Base-by-base conservation (phyloP, 805 yeast species). In the Ogataea haglerorum region DNA sequence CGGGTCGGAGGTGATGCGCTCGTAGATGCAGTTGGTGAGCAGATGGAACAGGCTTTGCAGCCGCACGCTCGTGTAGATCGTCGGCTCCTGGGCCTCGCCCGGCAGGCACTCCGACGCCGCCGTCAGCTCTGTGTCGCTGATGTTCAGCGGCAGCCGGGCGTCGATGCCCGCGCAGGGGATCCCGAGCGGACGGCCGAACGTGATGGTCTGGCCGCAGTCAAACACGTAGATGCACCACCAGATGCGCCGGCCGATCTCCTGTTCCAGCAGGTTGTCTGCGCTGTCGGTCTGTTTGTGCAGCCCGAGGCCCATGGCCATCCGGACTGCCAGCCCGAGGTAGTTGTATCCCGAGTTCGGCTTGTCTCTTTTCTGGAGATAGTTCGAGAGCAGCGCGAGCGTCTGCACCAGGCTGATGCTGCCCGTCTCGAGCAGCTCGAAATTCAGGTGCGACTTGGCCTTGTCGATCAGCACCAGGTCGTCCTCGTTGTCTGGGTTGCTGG, bases 81-180 rank as follows among this genome's bases (percentile, higher is more conserved):
- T 47, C 3, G 51, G 45, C 16, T 37, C 36, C 9, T 35, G 19
- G 6, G 36, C 19, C 16, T 38, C 42, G 3, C 22, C 1, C 2
- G 47, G 47, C 10, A 33, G n/a, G 5, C 21, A 30, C 12, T 6
- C 9, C 6, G 43, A 37, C 2, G 21, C 30, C 0, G 40, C 41
- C 2, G 51, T 47, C 29, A 47, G 34, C 12, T 34, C 43, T 6
- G 45, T 27, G 35, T 47, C 51, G 19, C 15, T 29, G 26, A 47
- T 33, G 30, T 48, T 48, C 18, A 36, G 27, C 2, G 52, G 52
- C 10, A 48, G 33, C 16, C 27, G 16, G 2, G 42, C 43, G 25
- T 43, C 49, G 21, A 46, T 43, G 17, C 49, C 52, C 3, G 49
- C 40, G 16, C 47, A 40, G n/a, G 52, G 52, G 29, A 48, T 48